Evolutionary conservation across 2,329 filamentous ascomycete genomes (phyloP).

Genomic region (Hypoxylon sp.): DNA sequence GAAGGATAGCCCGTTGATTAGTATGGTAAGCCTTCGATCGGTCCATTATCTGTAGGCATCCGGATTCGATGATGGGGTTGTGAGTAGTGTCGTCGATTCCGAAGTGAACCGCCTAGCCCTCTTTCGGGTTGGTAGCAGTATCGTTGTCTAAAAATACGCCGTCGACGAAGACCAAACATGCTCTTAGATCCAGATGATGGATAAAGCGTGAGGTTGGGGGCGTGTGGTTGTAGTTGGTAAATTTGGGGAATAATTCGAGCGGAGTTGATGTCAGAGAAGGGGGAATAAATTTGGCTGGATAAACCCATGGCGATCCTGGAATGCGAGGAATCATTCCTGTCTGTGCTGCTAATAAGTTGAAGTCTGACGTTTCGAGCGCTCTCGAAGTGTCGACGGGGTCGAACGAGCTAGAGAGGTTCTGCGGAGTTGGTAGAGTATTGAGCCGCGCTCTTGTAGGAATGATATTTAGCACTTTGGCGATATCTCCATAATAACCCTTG

Average conservation of each 20-base stretch:
- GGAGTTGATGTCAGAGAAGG: neutral
- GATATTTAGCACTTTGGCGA: neutral
- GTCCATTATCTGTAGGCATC: neutral
- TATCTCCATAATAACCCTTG: no score
- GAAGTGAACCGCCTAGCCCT: neutral
- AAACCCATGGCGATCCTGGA: neutral
- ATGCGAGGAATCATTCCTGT: neutral
- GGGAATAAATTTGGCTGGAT: neutral
- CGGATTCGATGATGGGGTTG: neutral
- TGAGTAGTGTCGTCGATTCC: neutral
- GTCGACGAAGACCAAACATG: neutral
- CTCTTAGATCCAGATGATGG: neutral
- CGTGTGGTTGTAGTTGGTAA: neutral
- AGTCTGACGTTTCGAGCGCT: neutral
- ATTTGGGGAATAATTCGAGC: neutral
- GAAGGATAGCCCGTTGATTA: constrained; percentile 63
- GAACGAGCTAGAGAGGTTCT: neutral
- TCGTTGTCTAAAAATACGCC: neutral
- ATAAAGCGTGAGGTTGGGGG: neutral
- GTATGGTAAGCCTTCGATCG: constrained; percentile 48
- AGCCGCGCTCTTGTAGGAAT: neutral
- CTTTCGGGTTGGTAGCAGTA: neutral
- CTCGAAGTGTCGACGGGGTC: neutral
- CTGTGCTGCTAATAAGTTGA: neutral
- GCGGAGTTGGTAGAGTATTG: neutral